Evolutionary conservation across 495 filamentous ascomycete species (phyloP), one percentile per base, ranked within the genome.

Genomic region (Annulohypoxylon stygium): DNA sequence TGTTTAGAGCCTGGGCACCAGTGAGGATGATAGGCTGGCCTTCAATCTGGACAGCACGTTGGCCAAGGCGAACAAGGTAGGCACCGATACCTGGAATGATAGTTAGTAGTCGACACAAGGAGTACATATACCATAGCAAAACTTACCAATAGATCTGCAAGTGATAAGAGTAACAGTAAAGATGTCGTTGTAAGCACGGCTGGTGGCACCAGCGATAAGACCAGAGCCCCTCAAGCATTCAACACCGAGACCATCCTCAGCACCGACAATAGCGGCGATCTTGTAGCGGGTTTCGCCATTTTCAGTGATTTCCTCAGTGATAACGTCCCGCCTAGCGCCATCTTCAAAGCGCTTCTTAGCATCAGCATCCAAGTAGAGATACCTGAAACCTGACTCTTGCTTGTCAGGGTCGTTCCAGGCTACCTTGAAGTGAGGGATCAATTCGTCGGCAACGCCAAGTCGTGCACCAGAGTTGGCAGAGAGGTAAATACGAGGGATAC

Each of bases 391-490:
- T 69, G 90, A 86, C 82, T 98, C 94, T 10, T 93, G 97, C 79
- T 90, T 93, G 55, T 81, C 83, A 1, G 88, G 78, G 78, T 98
- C 91, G 76, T 98, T 98, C 95, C 95, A 99, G 12, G 96, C 96
- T 48, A 97, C 96, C 48, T 89, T 92, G 87, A 98, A 97, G 84
- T 97, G 93, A 25, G 96, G 96, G 78, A 99, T 97, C 68, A 99
- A 83, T 86, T 98, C 96, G 70, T 97, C 93, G 65, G 96, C 96
- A 84, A 99, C 92, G 75, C 96, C 96, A 74, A 99, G 93, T 78
- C 97, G 94, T 63, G 96, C 96, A 89, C 96, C 96, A n/a, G 96
- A 99, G 88, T 99, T 99, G 75, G 96, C 96, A 80, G 97, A 98
- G 33, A 99, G 87, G 81, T 99, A 99, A 79, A 99, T 96, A 47